Percentiles rank a stretch among this genome's conserved stretches.
Evolutionary conservation across 768 basidiomycete species (phyloP).

Genomic region (Suillus hirtellus): DNA sequence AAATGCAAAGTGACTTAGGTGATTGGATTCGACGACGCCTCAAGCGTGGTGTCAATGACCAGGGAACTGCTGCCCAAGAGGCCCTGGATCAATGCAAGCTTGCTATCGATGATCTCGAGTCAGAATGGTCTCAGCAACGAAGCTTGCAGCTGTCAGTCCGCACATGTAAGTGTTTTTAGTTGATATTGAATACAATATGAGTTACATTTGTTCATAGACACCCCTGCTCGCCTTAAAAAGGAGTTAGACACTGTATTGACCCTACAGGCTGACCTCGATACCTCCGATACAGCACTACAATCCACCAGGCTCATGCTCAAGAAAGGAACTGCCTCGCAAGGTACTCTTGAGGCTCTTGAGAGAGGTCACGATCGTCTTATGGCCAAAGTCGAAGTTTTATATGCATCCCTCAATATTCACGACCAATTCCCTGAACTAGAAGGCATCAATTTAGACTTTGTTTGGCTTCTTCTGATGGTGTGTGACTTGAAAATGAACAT

Average conservation of each 20-base stretch:
- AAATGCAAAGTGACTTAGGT: constrained; percentile 32
- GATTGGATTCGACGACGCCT: constrained; percentile 32
- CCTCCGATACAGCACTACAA: constrained; percentile 24
- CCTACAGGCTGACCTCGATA: constrained; percentile 32
- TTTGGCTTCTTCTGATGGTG: constrained; percentile 34
- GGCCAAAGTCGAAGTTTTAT: constrained; percentile 32
- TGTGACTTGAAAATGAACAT: constrained; percentile 43
- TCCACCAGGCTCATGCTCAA: constrained; percentile 14
- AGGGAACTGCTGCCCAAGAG: constrained; percentile 16
- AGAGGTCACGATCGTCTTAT: constrained; percentile 21
- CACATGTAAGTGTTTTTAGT: constrained; percentile 26
- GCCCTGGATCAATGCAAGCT: constrained; percentile 22
- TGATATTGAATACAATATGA: constrained; percentile 18
- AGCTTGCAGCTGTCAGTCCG: constrained; percentile 30
- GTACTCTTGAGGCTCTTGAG: constrained; percentile 19
- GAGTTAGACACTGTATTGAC: constrained; percentile 33
- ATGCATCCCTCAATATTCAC: constrained; percentile 36
- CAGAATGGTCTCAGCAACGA: constrained; percentile 37
- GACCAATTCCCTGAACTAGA: constrained; percentile 35
- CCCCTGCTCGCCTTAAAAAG: constrained; percentile 31
- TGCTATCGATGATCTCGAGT: constrained; percentile 19
- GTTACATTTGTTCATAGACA: constrained; percentile 24
- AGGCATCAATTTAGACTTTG: constrained; percentile 31
- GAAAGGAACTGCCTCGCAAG: constrained; percentile 1
- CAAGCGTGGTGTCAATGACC: constrained; percentile 17